Evolutionary conservation across 2,329 filamentous ascomycete genomes (phyloP).

Genomic region (Ilyonectria sp.): DNA sequence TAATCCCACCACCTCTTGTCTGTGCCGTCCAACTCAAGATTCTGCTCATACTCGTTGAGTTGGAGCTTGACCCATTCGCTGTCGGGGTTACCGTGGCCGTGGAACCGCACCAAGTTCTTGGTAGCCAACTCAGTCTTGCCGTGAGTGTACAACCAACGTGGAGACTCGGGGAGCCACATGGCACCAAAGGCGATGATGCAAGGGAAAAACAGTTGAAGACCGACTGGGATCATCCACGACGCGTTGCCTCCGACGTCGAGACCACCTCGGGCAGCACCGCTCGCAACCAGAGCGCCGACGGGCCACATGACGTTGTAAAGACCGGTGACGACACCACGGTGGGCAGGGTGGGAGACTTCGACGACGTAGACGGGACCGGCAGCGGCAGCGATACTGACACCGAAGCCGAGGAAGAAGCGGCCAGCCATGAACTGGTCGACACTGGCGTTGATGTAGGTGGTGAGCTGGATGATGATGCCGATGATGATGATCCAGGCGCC

Average conservation of each 20-base stretch:
- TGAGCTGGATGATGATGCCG: constrained; percentile 61
- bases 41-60: constrained; percentile 61
- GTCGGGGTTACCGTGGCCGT: constrained; percentile 59
- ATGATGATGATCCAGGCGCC: constrained; percentile 61
- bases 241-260: constrained; percentile 49
- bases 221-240: constrained; percentile 59
- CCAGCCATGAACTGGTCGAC: constrained; percentile 66
- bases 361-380: constrained; percentile 65
- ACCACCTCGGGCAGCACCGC: constrained; percentile 61
- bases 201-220: constrained; percentile 59
- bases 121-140: constrained; percentile 49
- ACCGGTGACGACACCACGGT: constrained; percentile 68
- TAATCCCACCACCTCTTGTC: constrained; percentile 67
- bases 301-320: constrained; percentile 66
- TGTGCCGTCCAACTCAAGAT: constrained; percentile 60
- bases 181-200: constrained; percentile 50
- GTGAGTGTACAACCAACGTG: constrained; percentile 59
- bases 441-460: constrained; percentile 49
- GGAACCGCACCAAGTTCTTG: constrained; percentile 55
- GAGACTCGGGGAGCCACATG: constrained; percentile 54
- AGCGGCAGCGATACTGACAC: constrained; percentile 62
- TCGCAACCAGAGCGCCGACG: constrained; percentile 63
- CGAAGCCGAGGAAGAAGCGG: constrained; percentile 74
- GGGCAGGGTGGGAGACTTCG: constrained; percentile 63
- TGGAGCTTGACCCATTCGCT: constrained; percentile 54